Base-by-base conservation (phyloP, 2,329 filamentous ascomycete species). In the Xylariomycetidae sp. region DNA sequence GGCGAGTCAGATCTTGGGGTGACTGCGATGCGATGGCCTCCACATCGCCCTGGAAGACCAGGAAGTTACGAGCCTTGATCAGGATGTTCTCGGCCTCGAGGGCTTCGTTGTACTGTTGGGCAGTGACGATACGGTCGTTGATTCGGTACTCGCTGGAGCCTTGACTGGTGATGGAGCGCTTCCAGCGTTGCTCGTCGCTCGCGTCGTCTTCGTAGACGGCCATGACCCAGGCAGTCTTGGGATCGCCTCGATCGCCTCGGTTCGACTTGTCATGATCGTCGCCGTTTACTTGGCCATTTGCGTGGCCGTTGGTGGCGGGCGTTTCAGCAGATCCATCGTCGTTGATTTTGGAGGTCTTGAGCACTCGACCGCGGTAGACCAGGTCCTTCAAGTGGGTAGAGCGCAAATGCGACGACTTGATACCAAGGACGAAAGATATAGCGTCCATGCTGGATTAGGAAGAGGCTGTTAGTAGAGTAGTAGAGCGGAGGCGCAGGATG, bases 191-290 rank as follows among this genome's bases (percentile, higher is more conserved):
- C 59, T 94, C 87, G 52, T 95, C 86, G 29, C 88, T 90, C 2
- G 88, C 88, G 57, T 98, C 92, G 54, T 98, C 92, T 57, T 95
- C 89, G 60, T 96, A 98, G 12, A 98, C 90, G 19, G 92, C 92
- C 88, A 95, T 96, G 10, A 98, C 93, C 90, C 90, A 98, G 3
- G 92, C 93, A 3, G 82, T 92, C 58, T 89, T 92, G 1, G 92
- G 92, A 50, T 98, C 90, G 44, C 79, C 76, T 22, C 76, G 92
- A 50, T 98, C 90, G 44, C 79, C 76, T 22, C 76, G 80, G n/a
- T 76, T 80, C 34, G 79, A 72, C 34, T 77, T 72, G 43, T 82
- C 70, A 22, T 75, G 68, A 22, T 74, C 78, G 32, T 80, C 76
- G 20, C 70, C 72, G 14, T 72, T 72, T 24, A 74, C 67, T 34